phyloP scores from a whole-genome alignment of 306 rosid species.

The Lithocarpus polystachyus region DNA sequence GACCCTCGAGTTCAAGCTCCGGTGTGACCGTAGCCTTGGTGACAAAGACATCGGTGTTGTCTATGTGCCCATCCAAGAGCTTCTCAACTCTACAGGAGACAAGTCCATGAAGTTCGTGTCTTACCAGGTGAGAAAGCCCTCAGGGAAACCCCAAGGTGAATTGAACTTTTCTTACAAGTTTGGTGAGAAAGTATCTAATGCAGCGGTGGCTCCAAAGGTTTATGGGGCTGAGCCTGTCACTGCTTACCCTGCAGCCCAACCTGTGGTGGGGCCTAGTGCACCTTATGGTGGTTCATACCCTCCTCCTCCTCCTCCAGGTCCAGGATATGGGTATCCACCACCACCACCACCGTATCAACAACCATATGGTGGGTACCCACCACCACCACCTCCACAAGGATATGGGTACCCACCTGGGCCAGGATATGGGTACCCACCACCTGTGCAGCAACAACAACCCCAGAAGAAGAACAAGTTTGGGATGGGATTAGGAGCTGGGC shows the following conservation, averaged over 20 bases:
- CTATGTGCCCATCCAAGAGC: slow-evolving; percentile 53
- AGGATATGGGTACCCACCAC: slow-evolving; percentile 43
- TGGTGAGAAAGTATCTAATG: slow-evolving; percentile 3
- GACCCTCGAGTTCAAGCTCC: slow-evolving; percentile 38
- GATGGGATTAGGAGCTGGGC: slow-evolving; percentile 79
- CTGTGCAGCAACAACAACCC: slow-evolving; percentile 27
- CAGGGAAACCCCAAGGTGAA: slow-evolving; percentile 56
- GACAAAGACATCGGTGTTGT: slow-evolving; percentile 56
- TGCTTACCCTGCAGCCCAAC: slow-evolving; percentile 9
- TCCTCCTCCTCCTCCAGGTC: slow-evolving; percentile 19
- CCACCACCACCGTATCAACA: not conserved
- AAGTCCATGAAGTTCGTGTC: slow-evolving; percentile 28
- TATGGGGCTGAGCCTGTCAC: slow-evolving; percentile 15
- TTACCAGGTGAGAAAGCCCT: slow-evolving; percentile 56
- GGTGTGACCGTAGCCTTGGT: slow-evolving; percentile 47
- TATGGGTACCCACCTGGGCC: slow-evolving; percentile 20
- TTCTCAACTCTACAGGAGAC: slow-evolving; percentile 37
- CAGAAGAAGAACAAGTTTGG: slow-evolving; percentile 51
- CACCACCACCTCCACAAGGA: slow-evolving; percentile 18
- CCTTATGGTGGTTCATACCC: not conserved
- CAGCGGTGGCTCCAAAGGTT: not conserved
- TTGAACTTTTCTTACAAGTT: slow-evolving; percentile 49
- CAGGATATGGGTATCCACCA: slow-evolving; percentile 19
- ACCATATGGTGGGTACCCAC: slow-evolving; percentile 19
- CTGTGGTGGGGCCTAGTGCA: slow-evolving; percentile 24